Conservation (phyloP, 2,329 filamentous ascomycete species). For the Paraphaeosphaeria minitans region DNA sequence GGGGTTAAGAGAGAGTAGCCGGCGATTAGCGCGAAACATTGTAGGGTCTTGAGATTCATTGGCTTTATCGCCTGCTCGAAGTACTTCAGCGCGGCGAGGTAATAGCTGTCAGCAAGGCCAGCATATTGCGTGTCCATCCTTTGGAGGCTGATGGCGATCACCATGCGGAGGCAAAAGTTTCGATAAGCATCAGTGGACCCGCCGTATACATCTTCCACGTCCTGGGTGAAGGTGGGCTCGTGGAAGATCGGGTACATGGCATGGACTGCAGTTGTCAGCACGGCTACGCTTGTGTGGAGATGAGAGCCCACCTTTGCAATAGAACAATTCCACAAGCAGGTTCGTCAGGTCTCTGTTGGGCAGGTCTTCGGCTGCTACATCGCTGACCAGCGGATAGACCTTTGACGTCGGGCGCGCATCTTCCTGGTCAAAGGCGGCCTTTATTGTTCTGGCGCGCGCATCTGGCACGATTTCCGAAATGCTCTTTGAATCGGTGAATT, state of each 20-base stretch:
- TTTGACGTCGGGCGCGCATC: constrained; percentile 71
- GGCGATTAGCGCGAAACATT: constrained; percentile 84
- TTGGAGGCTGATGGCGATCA: constrained; percentile 92
- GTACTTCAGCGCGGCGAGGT: constrained; percentile 83
- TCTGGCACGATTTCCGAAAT: constrained; percentile 92
- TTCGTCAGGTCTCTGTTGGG: constrained; percentile 77
- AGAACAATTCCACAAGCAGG: constrained; percentile 81
- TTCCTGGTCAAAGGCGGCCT: constrained; percentile 71
- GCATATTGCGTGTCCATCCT: constrained; percentile 88
- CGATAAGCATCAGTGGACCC: constrained; percentile 79
- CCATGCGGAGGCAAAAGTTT: constrained; percentile 87
- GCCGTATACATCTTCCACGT: constrained; percentile 80
- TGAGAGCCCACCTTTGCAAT: constrained; percentile 71
- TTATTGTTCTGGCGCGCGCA: constrained; percentile 67
- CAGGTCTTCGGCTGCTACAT: constrained; percentile 75
- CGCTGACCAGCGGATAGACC: constrained; percentile 88
- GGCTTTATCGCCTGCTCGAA: constrained; percentile 81
- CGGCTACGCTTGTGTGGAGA: background rate
- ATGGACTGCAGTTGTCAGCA: constrained; percentile 66
- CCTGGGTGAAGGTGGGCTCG: constrained; percentile 75
- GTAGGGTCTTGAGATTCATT: constrained; percentile 89
- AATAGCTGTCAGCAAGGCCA: constrained; percentile 94
- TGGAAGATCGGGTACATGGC: constrained; percentile 87
- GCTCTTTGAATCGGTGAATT: constrained; percentile 85
- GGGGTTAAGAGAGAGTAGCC: constrained; percentile 93